phyloP scores from a whole-genome alignment of 768 basidiomycete species.

The Termitomyces sp. region DNA sequence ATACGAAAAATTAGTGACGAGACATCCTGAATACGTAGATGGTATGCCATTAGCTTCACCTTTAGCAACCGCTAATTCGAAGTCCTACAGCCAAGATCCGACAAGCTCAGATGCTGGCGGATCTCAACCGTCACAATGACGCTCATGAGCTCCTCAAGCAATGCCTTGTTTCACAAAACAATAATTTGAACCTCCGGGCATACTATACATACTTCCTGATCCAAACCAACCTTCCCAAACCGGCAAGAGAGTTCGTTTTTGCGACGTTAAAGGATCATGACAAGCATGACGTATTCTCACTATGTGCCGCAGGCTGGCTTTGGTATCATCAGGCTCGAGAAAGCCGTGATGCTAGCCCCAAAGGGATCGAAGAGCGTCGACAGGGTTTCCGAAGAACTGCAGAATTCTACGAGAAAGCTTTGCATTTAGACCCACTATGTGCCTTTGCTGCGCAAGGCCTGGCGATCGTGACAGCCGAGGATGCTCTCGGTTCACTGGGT shows the following conservation, averaged over 20 bases:
- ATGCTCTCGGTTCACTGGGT: constrained; percentile 68
- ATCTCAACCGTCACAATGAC: constrained; percentile 66
- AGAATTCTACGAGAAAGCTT: constrained; percentile 90
- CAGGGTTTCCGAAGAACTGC: constrained; percentile 77
- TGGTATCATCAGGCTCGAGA: constrained; percentile 85
- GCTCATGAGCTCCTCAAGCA: constrained; percentile 91
- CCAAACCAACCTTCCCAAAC: constrained; percentile 62
- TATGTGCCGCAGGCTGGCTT: constrained; percentile 87
- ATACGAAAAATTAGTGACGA: constrained; percentile 79
- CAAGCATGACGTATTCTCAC: constrained; percentile 84
- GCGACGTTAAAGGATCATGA: constrained; percentile 82
- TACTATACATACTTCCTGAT: constrained; percentile 93
- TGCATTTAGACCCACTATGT: constrained; percentile 78
- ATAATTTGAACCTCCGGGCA: constrained; percentile 84
- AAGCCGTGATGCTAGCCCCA: constrained; percentile 57
- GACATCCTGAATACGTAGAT: constrained; percentile 95
- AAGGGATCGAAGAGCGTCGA: constrained; percentile 64
- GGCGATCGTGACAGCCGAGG: constrained; percentile 92
- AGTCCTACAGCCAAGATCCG: constrained; percentile 80
- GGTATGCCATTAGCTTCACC: constrained; percentile 47
- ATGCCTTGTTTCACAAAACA: constrained; percentile 70
- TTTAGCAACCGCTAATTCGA: background rate
- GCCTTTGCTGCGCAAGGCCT: constrained; percentile 94
- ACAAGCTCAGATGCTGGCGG: constrained; percentile 74
- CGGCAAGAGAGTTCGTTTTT: constrained; percentile 87